Evolutionary conservation across 2,329 filamentous ascomycete species (phyloP), one percentile per base, ranked within the genome.

Genomic region (Hypomyces perniciosus): DNA sequence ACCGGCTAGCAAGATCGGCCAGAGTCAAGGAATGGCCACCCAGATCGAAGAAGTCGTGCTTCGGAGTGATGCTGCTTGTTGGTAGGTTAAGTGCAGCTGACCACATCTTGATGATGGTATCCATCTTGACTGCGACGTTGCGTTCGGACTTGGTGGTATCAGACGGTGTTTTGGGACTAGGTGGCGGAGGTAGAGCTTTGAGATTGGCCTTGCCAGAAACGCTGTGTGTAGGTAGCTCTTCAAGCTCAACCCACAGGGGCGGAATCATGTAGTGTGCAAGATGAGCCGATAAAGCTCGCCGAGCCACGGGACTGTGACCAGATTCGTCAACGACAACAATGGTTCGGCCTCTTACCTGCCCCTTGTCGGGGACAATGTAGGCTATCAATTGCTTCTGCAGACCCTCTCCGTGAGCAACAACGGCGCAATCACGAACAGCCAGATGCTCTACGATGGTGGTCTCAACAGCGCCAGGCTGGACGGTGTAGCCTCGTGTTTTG

Each of bases 221-320:
- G 45, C 81, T 83, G 58, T 90, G 84, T 0, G 86, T 90, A 0
- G 88, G 88, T 5, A 92, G 68, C 54, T 79, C 77, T 3, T 85
- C 78, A 31, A 91, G 68, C 60, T 86, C 80, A 35, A 91, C 83
- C 88, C 88, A 92, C 3, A 90, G 67, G 1, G 85, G 77, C 0
- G 88, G 88, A 48, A 92, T 85, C 88, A 92, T 91, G 67, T 92
- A 92, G 55, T 88, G 86, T 1, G 88, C 88, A 30, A 92, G 75
- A 55, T 83, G 81, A 12, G 78, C 72, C 1, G 83, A 76, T 2
- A 92, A 74, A 12, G 78, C 77, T 50, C 82, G 79, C 43, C 88
- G 78, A 3, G 86, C 82, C 5, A 77, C 76, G 1, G 86, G 82
- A 57, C 86, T 90, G 65, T 87, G 84, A 5, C 85, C 86, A 29